phyloP scores from a whole-genome alignment of 2,329 filamentous ascomycete genomes.

The Tympanopsis confertula region DNA sequence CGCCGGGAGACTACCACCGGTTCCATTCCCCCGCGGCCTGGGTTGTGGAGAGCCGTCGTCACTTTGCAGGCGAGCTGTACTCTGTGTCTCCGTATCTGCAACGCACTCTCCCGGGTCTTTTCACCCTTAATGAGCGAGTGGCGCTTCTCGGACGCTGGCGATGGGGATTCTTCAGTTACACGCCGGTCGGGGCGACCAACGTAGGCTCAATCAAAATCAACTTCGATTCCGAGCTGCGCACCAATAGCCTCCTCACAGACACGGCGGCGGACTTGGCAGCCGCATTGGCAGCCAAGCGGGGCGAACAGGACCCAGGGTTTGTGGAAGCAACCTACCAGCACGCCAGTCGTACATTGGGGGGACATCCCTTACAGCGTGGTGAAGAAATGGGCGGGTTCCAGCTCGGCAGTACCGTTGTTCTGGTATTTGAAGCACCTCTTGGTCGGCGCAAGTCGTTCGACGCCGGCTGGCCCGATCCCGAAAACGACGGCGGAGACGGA shows the following conservation, averaged over 20 bases:
- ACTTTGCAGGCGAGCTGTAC: conserved; percentile 93
- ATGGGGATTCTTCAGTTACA: conserved; percentile 94
- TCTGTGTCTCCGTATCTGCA: conserved; percentile 92
- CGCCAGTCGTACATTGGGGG: conserved; percentile 67
- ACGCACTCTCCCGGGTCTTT: conserved; percentile 80
- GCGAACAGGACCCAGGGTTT: conserved; percentile 81
- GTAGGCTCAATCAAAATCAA: conserved; percentile 95
- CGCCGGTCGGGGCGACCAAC: conserved; percentile 91
- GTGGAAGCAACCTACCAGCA: conserved; percentile 78
- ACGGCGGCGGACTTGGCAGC: conserved; percentile 82
- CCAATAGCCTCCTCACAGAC: conserved; percentile 84
- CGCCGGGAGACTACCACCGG: conserved; percentile 93
- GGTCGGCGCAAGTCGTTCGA: conserved; percentile 43
- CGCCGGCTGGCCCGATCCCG: conserved; percentile 42
- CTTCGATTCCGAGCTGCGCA: conserved; percentile 86
- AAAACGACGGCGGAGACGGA: conserved; percentile 53
- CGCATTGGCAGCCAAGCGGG: conserved; percentile 61
- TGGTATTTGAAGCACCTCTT: conserved; percentile 89
- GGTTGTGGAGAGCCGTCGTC: conserved; percentile 89
- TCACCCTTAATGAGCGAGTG: conserved; percentile 92
- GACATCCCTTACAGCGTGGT: conserved; percentile 72
- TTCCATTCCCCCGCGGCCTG: conserved; percentile 93
- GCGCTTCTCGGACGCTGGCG: conserved; percentile 89
- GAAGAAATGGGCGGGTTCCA: conserved; percentile 99
- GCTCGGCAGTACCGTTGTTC: conserved; percentile 83